Evolutionary conservation across 805 yeast species (phyloP), one percentile per base, ranked within the genome.

Genomic region (Ogataea pini): DNA sequence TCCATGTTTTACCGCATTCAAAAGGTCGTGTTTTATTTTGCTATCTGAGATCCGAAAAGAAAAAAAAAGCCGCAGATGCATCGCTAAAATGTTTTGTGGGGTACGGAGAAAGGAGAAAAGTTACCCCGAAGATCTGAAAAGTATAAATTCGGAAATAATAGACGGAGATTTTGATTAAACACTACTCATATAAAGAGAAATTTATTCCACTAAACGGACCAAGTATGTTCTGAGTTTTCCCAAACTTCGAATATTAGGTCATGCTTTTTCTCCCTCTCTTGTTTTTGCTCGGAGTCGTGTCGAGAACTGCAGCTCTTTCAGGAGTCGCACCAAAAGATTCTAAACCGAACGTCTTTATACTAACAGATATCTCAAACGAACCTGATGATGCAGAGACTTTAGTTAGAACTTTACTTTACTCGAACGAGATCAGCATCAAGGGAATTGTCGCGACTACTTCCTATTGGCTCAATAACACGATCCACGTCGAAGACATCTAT

Each of bases 381-480:
- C 68, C 67, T 0, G 68, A 63, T 47, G 68, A 63, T 43, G 64
- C 67, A 5, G 65, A 63, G 33, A 61, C 68, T 2, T 41, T 66
- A 3, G 67, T 66, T 4, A 54, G 69, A 36, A 44, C 62, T 13
- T 50, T 66, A n/a, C 46, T 66, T 7, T 66, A 66, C 52, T 46
- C 67, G 7, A 64, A 65, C 44, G 69, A 66, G 42, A 29, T 66
- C 7, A 47, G 56, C 31, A 25, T 65, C 25, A 58, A 45, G 41
- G 70, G 70, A 14, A 54, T 64, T 16, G 69, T 63, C 6, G 69
- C 69, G 5, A 63, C 71, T 1, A 66, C 71, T 2, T 66, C 71
- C 0, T 58, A 41, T 42, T 66, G 70, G 71, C 44, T 66, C 33
- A 65, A 64, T 42, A 41, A 57, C 36, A 65, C 66, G 0, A 48